phyloP scores from a whole-genome alignment of 2,329 filamentous ascomycete genomes.

The Botryotinia convoluta region DNA sequence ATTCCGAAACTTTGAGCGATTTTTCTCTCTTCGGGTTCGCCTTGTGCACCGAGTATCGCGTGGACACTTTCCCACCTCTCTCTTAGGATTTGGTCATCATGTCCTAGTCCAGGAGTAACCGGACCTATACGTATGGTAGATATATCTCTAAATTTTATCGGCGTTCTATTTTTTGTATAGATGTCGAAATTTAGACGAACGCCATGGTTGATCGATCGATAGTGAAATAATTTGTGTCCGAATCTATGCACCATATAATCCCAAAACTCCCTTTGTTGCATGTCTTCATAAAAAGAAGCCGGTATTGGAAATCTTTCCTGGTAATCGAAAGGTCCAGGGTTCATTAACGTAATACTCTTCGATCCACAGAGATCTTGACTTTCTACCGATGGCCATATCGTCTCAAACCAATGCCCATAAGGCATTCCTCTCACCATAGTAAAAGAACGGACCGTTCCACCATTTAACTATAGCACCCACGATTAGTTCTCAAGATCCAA shows the following conservation, averaged over 20 bases:
- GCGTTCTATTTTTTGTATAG: neutral
- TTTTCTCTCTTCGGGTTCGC: neutral
- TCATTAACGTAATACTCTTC: conserved; percentile 7
- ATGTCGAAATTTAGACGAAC: neutral
- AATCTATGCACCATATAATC: conserved; percentile 19
- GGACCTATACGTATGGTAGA: neutral
- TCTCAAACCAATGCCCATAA: conserved; percentile 24
- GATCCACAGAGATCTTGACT: neutral
- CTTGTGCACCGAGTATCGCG: neutral
- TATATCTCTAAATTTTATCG: neutral
- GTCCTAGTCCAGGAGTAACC: no score
- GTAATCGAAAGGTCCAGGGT: conserved; percentile 14
- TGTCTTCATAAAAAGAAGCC: conserved; percentile 26
- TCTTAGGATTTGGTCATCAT: neutral
- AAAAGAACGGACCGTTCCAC: neutral
- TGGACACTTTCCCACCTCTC: neutral
- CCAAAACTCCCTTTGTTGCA: conserved; percentile 31
- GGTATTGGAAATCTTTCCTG: conserved; percentile 25
- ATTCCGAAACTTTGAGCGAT: neutral
- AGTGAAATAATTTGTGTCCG: conserved; percentile 24
- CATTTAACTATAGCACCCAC: neutral
- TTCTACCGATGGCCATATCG: conserved; percentile 19
- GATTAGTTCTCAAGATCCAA: neutral
- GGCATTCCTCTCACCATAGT: conserved; percentile 7
- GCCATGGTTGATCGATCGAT: conserved; percentile 19